Percentiles rank a stretch among this genome's conserved stretches.
These are phyloP conservation scores for Euptelea pleiosperma DNA, from an alignment of 164 flowering plant genomes.

Conservation along the genomic window DNA sequence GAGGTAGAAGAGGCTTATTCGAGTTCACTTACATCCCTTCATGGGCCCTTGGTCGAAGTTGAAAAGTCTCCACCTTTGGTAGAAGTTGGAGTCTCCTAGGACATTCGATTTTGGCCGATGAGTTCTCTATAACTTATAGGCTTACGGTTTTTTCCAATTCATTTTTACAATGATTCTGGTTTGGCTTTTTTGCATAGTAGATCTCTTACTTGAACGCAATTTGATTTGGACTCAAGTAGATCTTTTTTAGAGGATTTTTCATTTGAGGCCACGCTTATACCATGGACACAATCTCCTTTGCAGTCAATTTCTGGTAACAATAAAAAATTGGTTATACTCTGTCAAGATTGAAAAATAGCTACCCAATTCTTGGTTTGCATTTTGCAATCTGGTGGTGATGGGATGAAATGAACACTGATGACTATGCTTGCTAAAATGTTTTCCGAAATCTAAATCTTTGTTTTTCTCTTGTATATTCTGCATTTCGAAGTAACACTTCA, in stretches of 20 bases:
- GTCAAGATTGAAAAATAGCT: not conserved
- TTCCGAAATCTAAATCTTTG: not conserved
- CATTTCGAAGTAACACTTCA: too few species aligned
- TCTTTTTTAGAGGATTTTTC: conserved; percentile 98
- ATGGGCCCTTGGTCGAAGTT: too few species aligned
- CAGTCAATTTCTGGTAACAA: conserved; percentile 85
- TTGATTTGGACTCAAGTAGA: conserved; percentile 87
- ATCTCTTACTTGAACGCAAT: conserved; percentile 85
- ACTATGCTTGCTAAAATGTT: not conserved
- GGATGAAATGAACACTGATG: not conserved
- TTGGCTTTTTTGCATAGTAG: conserved; percentile 33
- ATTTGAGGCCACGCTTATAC: conserved; percentile 97
- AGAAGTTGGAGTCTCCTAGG: too few species aligned
- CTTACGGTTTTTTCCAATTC: too few species aligned
- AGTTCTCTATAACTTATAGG: too few species aligned
- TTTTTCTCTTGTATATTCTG: not conserved
- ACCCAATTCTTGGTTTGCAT: not conserved
- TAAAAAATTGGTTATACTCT: not conserved
- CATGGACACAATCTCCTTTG: conserved; percentile 96
- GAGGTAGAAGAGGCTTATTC: too few species aligned
- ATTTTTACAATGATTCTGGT: conserved; percentile 12
- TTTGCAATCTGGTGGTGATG: not conserved
- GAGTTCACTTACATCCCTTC: too few species aligned
- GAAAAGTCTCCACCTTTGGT: too few species aligned
- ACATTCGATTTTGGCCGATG: too few species aligned